phyloP scores from a whole-genome alignment of 805 yeast species.

The Saccharomycopsis babjevae region DNA sequence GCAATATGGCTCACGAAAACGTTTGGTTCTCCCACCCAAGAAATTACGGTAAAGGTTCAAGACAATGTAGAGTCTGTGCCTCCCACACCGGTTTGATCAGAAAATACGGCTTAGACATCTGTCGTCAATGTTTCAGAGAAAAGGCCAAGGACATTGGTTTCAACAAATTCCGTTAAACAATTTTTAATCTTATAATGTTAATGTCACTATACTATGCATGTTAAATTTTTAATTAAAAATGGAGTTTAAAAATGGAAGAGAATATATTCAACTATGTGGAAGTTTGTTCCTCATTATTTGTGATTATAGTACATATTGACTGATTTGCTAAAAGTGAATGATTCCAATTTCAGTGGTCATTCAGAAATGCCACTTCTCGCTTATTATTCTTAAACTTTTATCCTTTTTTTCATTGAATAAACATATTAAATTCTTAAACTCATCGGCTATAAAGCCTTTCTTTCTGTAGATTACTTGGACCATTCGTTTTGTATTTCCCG shows the following conservation, averaged over 20 bases:
- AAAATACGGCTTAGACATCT: slow-evolving; percentile 98
- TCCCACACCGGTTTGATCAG: slow-evolving; percentile 99
- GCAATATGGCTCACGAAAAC: slow-evolving; percentile 99
- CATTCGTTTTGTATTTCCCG: no score
- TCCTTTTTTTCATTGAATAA: neutral
- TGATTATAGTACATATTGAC: neutral
- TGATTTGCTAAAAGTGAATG: neutral
- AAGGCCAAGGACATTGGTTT: slow-evolving; percentile 98
- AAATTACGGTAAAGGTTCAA: slow-evolving; percentile 99
- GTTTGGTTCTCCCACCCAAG: slow-evolving; percentile 99
- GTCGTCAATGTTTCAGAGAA: slow-evolving; percentile 99
- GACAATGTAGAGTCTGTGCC: slow-evolving; percentile 98
- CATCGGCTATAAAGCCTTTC: neutral
- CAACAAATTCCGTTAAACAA: slow-evolving; percentile 89
- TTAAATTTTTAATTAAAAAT: neutral
- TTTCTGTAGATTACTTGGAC: no score
- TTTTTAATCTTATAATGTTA: neutral
- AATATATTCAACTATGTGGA: neutral
- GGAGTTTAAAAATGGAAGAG: neutral
- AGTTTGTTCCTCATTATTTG: neutral
- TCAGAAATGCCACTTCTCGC: neutral
- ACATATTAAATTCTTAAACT: neutral
- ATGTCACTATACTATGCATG: neutral
- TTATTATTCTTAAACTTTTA: neutral
- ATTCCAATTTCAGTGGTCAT: neutral